Evolutionary conservation across 306 rosid genomes (phyloP), one percentile per base, ranked within the genome.

Genomic region (Malus sylvestris): DNA sequence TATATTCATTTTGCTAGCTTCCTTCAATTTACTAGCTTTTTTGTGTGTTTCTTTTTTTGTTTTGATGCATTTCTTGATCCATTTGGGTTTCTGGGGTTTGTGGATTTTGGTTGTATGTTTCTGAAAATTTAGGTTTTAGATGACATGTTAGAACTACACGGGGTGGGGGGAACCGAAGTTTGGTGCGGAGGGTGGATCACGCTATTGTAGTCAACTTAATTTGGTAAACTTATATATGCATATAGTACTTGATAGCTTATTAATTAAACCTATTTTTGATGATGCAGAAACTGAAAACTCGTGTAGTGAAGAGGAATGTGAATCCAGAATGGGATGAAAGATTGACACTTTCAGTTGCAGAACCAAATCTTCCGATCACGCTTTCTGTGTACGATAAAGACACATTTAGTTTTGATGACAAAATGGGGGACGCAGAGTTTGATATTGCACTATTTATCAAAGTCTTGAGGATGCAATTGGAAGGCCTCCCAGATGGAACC

Each of bases 241-340:
- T 5, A 42, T 42, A 9, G 12, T 49, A 15, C 53, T 22, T 23
- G 60, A 51, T 70, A 51, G 32, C 42, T 53, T 6, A 29, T 15
- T 23, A 49, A 29, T 15, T 45, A 49, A 25, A 44, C 60, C 18
- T 46, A 70, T 52, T 25, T 62, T 27, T 10, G 1, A 32, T 73
- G 55, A 7, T 75, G 84, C 85, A 93, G 96, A 93, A 89, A 73
- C 69, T 94, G 88, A 94, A 86, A 86, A 94, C 98, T 76, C 79
- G 83, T 10, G 96, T 89, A 19, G 78, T 91, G 60, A 85, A 83
- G 61, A 76, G 86, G 82, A 84, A 79, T 78, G 40, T 86, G 80
- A 92, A 94, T 71, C 98, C 98, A 2, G 95, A 85, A 72, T 94
- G 98, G 97, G 85, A 92, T 46, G 98, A 94, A 72, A 80, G 81